Conservation (phyloP, 2,329 filamentous ascomycete species). For the Botrytis squamosa region DNA sequence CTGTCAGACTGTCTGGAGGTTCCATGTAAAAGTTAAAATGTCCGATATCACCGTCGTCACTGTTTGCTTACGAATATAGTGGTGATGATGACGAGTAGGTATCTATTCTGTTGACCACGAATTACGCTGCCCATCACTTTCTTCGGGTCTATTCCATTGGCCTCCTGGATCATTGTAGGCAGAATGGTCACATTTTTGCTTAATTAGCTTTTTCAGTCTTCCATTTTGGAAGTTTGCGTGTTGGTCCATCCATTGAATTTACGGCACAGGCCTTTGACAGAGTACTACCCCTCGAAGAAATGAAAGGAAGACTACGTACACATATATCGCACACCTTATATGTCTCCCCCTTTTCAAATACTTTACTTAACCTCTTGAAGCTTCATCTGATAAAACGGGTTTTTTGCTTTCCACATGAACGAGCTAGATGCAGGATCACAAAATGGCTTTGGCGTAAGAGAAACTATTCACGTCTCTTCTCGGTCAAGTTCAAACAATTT, state of each 20-base stretch:
- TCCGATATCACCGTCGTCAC: constrained; percentile 2
- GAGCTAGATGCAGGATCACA: background rate
- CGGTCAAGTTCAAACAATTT: constrained; percentile 1
- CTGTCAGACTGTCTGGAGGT: background rate
- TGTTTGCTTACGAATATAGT: constrained; percentile 9
- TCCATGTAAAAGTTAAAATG: background rate
- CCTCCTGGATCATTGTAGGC: background rate
- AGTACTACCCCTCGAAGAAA: background rate
- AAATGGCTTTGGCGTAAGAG: background rate
- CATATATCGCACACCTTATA: background rate
- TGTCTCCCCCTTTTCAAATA: background rate
- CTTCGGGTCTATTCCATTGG: background rate
- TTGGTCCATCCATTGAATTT: background rate
- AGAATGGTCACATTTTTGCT: background rate
- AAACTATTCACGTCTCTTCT: background rate
- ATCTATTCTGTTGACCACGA: background rate
- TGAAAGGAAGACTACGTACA: background rate
- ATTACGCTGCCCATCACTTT: background rate
- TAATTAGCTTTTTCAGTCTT: background rate
- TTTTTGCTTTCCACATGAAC: background rate
- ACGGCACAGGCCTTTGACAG: background rate
- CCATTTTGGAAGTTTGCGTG: background rate
- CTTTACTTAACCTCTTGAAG: background rate
- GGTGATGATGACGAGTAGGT: constrained; percentile 5
- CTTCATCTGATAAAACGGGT: background rate